Conservation (phyloP, 768 basidiomycete species). For the Pleurotus citrinopileatus region DNA sequence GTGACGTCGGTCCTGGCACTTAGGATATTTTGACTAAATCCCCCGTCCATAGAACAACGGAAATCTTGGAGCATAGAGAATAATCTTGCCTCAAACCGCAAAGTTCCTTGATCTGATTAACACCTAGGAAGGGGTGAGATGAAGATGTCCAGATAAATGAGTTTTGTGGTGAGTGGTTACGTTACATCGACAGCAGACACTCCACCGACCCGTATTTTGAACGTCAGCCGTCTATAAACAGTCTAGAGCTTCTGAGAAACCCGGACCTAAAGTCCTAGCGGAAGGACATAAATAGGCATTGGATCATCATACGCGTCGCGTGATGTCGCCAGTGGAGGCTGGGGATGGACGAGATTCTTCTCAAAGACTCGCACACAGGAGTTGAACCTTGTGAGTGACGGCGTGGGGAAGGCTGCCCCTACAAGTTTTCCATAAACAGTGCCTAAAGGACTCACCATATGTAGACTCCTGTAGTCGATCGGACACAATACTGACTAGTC, state of each 20-base stretch:
- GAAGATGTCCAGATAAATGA: slow-evolving; percentile 1
- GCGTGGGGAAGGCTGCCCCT: too few relatives aligned
- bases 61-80: too few relatives aligned
- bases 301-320: neutral
- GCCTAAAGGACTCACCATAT: slow-evolving; percentile 2
- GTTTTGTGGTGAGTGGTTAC: neutral
- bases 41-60: too few relatives aligned
- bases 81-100: too few relatives aligned
- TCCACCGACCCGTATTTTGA: too few relatives aligned
- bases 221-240: neutral
- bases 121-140: neutral
- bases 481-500: neutral
- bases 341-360: too few relatives aligned
- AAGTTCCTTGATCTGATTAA: neutral
- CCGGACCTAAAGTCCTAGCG: neutral
- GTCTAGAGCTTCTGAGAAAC: neutral
- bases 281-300: neutral
- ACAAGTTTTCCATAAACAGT: too few relatives aligned
- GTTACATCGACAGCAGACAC: neutral
- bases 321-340: neutral
- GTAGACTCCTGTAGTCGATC: neutral
- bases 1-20: too few relatives aligned
- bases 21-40: too few relatives aligned
- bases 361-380: too few relatives aligned
- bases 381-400: too few relatives aligned